Percentiles rank a stretch among this genome's conserved stretches.
These are phyloP conservation scores for Colletotrichum orchidophilum DNA, from an alignment of 2,329 filamentous ascomycete species.

Conservation along the genomic window DNA sequence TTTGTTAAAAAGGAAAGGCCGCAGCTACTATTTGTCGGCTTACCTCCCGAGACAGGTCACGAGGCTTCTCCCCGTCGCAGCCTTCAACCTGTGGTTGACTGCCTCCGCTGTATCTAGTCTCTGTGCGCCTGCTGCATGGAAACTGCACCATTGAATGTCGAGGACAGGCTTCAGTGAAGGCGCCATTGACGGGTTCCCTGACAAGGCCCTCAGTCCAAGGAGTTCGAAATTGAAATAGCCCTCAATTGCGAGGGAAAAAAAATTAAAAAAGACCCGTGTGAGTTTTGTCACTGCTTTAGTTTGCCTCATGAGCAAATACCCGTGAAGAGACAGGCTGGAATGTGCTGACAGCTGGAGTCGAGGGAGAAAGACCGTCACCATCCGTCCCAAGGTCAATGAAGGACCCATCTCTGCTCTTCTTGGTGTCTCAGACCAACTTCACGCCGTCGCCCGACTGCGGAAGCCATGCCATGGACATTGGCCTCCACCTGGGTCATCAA, in stretches of 20 bases:
- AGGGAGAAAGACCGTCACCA: background rate
- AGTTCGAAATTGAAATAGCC: background rate
- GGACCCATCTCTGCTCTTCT: background rate
- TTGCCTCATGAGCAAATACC: background rate
- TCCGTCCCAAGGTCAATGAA: background rate
- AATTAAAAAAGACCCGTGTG: background rate
- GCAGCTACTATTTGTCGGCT: background rate
- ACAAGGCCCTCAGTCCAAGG: background rate
- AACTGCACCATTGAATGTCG: background rate
- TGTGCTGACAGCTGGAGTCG: background rate
- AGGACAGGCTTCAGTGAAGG: background rate
- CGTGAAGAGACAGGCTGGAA: background rate
- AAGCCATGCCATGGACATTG: background rate
- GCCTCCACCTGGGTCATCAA: background rate
- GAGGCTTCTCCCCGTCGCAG: background rate
- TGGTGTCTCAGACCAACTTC: background rate
- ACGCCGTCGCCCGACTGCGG: background rate
- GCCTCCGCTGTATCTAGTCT: background rate
- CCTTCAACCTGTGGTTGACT: background rate
- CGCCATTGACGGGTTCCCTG: background rate
- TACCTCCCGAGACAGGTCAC: background rate
- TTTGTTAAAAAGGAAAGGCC: background rate
- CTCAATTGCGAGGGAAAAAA: too few relatives aligned
- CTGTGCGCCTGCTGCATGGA: background rate
- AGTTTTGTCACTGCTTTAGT: background rate